These are phyloP conservation scores for Cercospora brassicicola DNA, from an alignment of 2,329 filamentous ascomycete species.

Conservation along the genomic window DNA sequence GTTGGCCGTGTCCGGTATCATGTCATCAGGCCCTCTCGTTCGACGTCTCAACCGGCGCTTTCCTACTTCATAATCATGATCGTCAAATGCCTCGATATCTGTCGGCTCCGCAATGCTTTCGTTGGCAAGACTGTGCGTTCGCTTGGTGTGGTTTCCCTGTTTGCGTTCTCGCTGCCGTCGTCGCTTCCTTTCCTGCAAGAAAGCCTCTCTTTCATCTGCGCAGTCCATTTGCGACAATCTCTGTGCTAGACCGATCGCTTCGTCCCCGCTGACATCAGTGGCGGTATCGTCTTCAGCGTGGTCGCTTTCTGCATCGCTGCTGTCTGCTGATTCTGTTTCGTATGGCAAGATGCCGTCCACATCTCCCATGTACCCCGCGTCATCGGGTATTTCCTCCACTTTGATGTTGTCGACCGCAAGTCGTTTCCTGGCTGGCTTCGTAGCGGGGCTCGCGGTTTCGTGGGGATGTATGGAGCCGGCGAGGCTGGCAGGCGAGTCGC, in stretches of 20 bases:
- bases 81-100: slow-evolving; percentile 44
- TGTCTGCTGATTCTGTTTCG: slow-evolving; percentile 37
- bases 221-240: slow-evolving; percentile 29
- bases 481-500: slow-evolving; percentile 38
- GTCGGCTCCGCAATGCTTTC: slow-evolving; percentile 47
- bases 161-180: slow-evolving; percentile 46
- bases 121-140: slow-evolving; percentile 49
- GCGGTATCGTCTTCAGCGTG: slow-evolving; percentile 29
- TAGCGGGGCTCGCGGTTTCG: slow-evolving; percentile 39
- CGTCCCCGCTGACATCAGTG: slow-evolving; percentile 32
- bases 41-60: slow-evolving; percentile 47
- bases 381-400: slow-evolving; percentile 46
- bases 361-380: slow-evolving; percentile 43
- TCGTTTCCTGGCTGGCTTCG: slow-evolving; percentile 30
- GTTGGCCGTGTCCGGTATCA: slow-evolving; percentile 7
- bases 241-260: slow-evolving; percentile 22
- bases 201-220: slow-evolving; percentile 28
- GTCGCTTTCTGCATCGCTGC: slow-evolving; percentile 29
- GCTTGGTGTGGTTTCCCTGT: slow-evolving; percentile 42
- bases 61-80: slow-evolving; percentile 41
- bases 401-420: slow-evolving; percentile 38
- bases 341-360: slow-evolving; percentile 48
- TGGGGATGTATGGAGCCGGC: slow-evolving; percentile 39
- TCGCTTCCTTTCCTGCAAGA: slow-evolving; percentile 24
- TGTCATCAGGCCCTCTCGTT: slow-evolving; percentile 42